phyloP scores from a whole-genome alignment of 192 early-diverging fungal species.

The Coemansia sp. region DNA sequence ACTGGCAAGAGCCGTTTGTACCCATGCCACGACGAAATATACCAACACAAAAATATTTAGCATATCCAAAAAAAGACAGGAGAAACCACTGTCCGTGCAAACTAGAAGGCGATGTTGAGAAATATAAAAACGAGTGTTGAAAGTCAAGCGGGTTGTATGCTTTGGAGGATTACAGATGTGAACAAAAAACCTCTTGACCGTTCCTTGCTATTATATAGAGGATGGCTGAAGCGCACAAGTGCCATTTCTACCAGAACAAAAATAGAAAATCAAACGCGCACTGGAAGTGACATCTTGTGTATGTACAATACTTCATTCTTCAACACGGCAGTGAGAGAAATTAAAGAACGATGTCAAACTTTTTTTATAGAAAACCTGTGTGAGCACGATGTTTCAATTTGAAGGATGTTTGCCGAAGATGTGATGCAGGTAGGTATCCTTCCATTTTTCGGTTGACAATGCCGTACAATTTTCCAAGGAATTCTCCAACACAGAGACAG shows the following conservation, averaged over 20 bases:
- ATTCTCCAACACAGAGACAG: background rate
- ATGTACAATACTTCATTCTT: background rate
- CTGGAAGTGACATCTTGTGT: background rate
- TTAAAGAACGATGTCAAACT: conserved; percentile 6
- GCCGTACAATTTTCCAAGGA: background rate
- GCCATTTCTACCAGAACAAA: background rate
- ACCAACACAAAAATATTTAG: background rate
- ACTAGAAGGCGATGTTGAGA: background rate
- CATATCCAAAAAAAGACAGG: background rate
- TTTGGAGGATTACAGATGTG: too few relatives aligned
- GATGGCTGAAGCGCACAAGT: background rate
- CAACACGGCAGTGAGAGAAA: background rate
- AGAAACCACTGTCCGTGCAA: background rate
- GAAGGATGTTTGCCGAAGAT: background rate
- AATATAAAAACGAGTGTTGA: too few relatives aligned
- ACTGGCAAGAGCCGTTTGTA: background rate
- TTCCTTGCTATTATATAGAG: background rate
- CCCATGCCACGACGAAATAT: conserved; percentile 1
- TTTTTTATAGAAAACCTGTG: background rate
- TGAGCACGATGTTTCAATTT: background rate
- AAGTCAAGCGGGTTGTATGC: too few relatives aligned
- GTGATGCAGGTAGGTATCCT: background rate
- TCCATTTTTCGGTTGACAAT: background rate
- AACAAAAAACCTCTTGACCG: background rate
- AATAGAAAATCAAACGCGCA: background rate